A percentile compares a stretch with the other conserved stretches of the same genome.
phyloP scores from a whole-genome alignment of 1,139 yeast species.

The Debaryomyces sp. region DNA sequence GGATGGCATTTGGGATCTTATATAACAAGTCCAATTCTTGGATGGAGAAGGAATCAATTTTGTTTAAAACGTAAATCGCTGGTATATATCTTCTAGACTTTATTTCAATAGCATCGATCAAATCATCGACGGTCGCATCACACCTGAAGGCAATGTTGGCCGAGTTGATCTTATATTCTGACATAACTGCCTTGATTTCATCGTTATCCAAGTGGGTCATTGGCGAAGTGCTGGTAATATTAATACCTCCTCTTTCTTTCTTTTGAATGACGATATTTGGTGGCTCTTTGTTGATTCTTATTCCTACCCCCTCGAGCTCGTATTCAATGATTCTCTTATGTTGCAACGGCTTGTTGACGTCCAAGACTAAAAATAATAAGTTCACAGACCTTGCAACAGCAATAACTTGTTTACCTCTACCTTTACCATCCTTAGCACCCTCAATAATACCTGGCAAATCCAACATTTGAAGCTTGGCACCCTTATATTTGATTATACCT shows the following conservation, averaged over 20 bases:
- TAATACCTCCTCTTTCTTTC: conserved; percentile 95
- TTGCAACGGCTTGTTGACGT: conserved; percentile 92
- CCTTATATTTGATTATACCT: conserved; percentile 92
- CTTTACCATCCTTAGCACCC: conserved; percentile 99
- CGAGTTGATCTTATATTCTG: conserved; percentile 90
- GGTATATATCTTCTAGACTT: conserved; percentile 92
- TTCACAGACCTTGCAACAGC: conserved; percentile 98
- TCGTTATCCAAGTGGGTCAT: conserved; percentile 88
- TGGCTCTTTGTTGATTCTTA: conserved; percentile 85
- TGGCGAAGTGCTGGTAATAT: conserved; percentile 91
- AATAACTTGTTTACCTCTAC: conserved; percentile 98
- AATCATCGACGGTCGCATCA: conserved; percentile 95
- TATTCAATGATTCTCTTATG: conserved; percentile 92
- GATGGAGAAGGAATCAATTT: conserved; percentile 90
- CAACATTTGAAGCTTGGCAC: conserved; percentile 96
- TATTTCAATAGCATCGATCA: conserved; percentile 91
- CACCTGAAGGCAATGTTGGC: conserved; percentile 98
- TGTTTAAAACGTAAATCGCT: conserved; percentile 89
- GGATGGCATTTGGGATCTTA: conserved; percentile 95
- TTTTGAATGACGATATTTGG: conserved; percentile 90
- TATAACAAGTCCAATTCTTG: conserved; percentile 89
- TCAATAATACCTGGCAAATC: conserved; percentile 99
- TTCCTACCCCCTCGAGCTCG: conserved; percentile 97
- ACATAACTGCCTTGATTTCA: conserved; percentile 94
- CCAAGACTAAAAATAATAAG: conserved; percentile 86